These are phyloP conservation scores for Amyloporia xantha DNA, from an alignment of 768 basidiomycete genomes.

Conservation along the genomic window DNA sequence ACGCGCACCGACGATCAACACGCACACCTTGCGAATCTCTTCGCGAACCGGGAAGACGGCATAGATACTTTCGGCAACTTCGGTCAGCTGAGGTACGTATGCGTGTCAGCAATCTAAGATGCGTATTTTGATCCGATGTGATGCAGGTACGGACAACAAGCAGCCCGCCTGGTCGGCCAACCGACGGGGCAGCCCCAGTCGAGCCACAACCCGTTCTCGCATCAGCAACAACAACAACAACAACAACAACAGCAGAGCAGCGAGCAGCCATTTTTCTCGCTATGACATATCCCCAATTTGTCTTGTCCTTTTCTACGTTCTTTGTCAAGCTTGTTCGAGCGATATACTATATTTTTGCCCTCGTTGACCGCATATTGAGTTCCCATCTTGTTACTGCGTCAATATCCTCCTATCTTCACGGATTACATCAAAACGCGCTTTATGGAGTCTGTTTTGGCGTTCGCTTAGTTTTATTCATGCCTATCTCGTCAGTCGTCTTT, in stretches of 20 bases:
- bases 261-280: slow-evolving; percentile 30
- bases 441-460: too few relatives aligned
- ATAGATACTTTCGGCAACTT: slow-evolving; percentile 94
- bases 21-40: slow-evolving; percentile 66
- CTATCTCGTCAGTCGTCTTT: too few relatives aligned
- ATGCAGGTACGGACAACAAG: slow-evolving; percentile 38
- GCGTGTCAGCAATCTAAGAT: slow-evolving; percentile 3
- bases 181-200: slow-evolving; percentile 27
- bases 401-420: too few relatives aligned
- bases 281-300: slow-evolving; percentile 13
- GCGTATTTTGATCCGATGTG: not conserved
- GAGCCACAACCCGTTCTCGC: slow-evolving; percentile 63
- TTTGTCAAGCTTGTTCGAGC: not conserved
- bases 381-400: too few relatives aligned
- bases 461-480: too few relatives aligned
- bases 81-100: slow-evolving; percentile 59
- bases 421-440: too few relatives aligned
- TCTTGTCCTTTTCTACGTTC: too few relatives aligned
- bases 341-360: too few relatives aligned
- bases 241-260: slow-evolving; percentile 37
- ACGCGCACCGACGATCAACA: slow-evolving; percentile 63
- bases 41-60: slow-evolving; percentile 88
- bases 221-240: slow-evolving; percentile 48
- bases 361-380: too few relatives aligned
- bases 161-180: slow-evolving; percentile 21